A percentile compares a stretch with the other conserved stretches of the same genome.
Conservation (phyloP, 495 filamentous ascomycete species). For the Delitschia confertaspora region DNA sequence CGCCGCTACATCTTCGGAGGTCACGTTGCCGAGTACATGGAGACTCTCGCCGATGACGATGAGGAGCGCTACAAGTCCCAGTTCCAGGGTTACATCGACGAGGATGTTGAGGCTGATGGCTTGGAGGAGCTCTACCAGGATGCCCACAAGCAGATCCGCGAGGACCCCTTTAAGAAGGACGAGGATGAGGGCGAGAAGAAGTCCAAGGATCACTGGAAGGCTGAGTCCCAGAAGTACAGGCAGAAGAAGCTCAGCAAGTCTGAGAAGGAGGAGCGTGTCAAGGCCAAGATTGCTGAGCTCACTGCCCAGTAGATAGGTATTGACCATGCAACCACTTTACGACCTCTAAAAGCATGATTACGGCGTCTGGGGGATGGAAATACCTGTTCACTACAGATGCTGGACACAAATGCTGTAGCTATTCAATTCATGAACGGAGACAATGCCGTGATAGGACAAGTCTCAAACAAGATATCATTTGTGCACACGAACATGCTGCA, state of each 20-base stretch:
- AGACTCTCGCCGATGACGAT: conserved; percentile 97
- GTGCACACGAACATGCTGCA: no score
- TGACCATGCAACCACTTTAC: conserved; percentile 1
- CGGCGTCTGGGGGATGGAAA: conserved; percentile 24
- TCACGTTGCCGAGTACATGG: conserved; percentile 99
- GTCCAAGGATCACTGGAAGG: conserved; percentile 95
- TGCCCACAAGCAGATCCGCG: conserved; percentile 94
- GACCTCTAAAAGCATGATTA: conserved; percentile 19
- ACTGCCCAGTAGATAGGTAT: conserved; percentile 33
- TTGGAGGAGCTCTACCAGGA: conserved; percentile 94
- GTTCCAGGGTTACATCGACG: conserved; percentile 94
- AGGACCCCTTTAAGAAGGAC: conserved; percentile 93
- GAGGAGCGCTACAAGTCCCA: conserved; percentile 99
- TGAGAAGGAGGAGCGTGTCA: conserved; percentile 67
- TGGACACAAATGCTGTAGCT: no score
- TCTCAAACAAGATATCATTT: no score
- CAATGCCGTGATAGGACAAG: not conserved
- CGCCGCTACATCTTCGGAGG: conserved; percentile 99
- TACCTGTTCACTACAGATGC: not conserved
- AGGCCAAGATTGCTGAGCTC: conserved; percentile 79
- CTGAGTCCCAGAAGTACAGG: conserved; percentile 83
- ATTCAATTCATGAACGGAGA: not conserved
- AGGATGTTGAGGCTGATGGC: conserved; percentile 91
- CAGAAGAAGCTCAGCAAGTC: conserved; percentile 65
- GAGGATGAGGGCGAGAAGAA: conserved; percentile 73